A percentile compares a stretch with the other conserved stretches of the same genome.
These are phyloP conservation scores for Colletotrichum cereale DNA, from an alignment of 2,329 filamentous ascomycete genomes.

Conservation along the genomic window DNA sequence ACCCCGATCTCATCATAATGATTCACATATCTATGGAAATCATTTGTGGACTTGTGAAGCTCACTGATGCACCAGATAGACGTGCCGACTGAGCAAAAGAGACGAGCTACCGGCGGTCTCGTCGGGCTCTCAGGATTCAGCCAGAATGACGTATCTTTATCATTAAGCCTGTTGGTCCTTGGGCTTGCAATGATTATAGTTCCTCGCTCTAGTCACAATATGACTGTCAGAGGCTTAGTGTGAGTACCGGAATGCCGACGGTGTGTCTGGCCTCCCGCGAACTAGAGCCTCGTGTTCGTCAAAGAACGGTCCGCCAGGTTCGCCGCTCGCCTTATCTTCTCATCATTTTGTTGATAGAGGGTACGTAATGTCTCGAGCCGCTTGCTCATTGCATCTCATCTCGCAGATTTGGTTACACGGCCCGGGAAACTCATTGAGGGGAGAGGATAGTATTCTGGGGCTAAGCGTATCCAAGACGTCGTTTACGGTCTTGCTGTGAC, in stretches of 20 bases:
- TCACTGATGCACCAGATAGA: neutral
- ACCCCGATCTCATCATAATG: neutral
- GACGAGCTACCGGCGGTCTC: neutral
- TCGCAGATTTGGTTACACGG: too few species aligned
- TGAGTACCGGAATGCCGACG: neutral
- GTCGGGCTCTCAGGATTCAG: neutral
- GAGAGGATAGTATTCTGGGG: too few species aligned
- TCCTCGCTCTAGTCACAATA: neutral
- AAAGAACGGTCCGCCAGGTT: neutral
- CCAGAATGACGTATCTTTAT: neutral
- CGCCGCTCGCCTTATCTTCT: neutral
- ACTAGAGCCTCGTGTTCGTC: neutral
- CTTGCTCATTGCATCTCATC: too few species aligned
- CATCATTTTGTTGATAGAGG: too few species aligned
- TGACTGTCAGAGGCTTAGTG: neutral
- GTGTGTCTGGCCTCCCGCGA: neutral
- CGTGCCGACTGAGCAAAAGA: neutral
- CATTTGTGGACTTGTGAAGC: neutral
- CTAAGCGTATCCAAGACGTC: too few species aligned
- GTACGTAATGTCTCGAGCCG: too few species aligned
- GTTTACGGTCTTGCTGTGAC: too few species aligned
- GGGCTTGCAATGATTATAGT: fast-evolving
- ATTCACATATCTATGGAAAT: neutral
- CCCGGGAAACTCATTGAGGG: too few species aligned
- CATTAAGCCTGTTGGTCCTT: neutral